Percentiles rank a stretch among this genome's conserved stretches.
Conservation (phyloP, 305 asterid species). For the Ruellia speciosa region DNA sequence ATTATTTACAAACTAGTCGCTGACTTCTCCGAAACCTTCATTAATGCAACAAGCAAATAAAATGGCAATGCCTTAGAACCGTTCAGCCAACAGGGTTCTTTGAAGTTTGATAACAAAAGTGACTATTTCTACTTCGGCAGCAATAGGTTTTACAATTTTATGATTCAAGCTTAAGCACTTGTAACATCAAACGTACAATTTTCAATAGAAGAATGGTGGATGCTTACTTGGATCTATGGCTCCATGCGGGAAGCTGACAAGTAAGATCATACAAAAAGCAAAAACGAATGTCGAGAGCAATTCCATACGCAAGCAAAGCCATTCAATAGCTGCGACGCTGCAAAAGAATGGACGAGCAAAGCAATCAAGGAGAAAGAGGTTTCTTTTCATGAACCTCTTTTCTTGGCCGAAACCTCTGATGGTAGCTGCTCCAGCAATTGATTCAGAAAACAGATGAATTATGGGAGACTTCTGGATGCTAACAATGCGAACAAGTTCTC, state of each 20-base stretch:
- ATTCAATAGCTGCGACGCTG: conserved; percentile 95
- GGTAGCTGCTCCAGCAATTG: conserved; percentile 95
- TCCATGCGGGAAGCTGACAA: conserved; percentile 94
- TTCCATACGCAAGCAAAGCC: conserved; percentile 99
- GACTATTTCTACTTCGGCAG: no score
- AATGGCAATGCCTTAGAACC: no score
- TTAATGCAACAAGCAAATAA: no score
- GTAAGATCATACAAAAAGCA: conserved; percentile 94
- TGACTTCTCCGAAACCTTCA: no score
- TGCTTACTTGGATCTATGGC: conserved; percentile 90
- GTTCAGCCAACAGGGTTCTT: no score
- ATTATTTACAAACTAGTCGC: no score
- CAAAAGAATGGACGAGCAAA: conserved; percentile 96
- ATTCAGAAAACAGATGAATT: conserved; percentile 87
- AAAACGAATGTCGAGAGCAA: conserved; percentile 89
- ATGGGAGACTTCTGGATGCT: conserved; percentile 98
- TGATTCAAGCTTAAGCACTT: background rate
- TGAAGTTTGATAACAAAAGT: no score
- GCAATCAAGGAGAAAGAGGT: conserved; percentile 92
- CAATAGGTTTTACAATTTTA: background rate
- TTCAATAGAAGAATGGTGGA: background rate
- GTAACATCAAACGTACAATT: background rate
- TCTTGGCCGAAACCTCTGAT: conserved; percentile 98
- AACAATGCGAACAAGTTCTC: conserved; percentile 94
- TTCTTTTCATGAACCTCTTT: conserved; percentile 95